A percentile compares a stretch with the other conserved stretches of the same genome.
These are phyloP conservation scores for Jaltomata sinuosa DNA, from an alignment of 257 asterid genomes.

Conservation along the genomic window DNA sequence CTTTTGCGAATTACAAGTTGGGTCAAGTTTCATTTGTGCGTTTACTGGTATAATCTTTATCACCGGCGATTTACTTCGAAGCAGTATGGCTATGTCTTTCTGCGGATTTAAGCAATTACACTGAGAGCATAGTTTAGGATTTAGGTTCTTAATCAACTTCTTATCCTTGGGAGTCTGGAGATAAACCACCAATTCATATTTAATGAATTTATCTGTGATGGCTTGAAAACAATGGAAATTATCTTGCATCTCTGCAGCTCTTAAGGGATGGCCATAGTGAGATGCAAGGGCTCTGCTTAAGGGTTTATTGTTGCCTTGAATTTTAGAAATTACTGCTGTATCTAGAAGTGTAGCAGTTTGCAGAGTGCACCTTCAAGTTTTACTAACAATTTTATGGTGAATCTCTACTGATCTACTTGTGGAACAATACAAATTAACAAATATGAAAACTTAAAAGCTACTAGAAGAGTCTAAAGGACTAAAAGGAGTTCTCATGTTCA, in stretches of 20 bases:
- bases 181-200: background rate
- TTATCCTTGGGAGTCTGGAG: background rate
- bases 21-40: background rate
- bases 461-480: background rate
- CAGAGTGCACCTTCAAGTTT: background rate
- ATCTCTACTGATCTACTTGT: background rate
- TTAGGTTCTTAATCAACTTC: background rate
- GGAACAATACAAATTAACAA: background rate
- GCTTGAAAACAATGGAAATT: background rate
- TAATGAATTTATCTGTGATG: background rate
- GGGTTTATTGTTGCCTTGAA: background rate
- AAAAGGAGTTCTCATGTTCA: background rate
- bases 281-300: background rate
- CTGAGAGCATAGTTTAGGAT: background rate
- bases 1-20: background rate
- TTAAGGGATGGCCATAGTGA: background rate
- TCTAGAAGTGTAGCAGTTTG: background rate
- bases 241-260: background rate
- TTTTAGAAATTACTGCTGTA: background rate
- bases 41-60: background rate
- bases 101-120: background rate
- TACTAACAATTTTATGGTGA: background rate
- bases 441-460: background rate
- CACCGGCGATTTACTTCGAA: background rate
- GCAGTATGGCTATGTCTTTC: background rate